Base-by-base conservation (phyloP, 2,329 filamentous ascomycete species). In the Penicillium fuscoglaucum region DNA sequence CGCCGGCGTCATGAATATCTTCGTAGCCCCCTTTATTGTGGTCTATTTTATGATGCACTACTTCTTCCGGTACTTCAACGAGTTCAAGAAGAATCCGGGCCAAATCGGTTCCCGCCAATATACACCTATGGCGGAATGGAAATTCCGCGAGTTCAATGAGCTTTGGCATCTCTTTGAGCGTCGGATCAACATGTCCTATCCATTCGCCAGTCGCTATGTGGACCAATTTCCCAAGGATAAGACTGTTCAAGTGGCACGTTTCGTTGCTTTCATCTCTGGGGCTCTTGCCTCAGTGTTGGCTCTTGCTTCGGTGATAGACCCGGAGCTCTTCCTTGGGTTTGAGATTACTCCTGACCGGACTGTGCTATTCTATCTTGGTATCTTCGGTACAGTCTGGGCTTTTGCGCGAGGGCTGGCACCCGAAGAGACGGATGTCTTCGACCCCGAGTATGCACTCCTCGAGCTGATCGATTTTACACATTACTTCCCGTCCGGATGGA, bases 91-190 rank as follows among this genome's bases (percentile, higher is more conserved):
- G 70, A 96, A 97, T 62, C 93, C 91, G 0, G 87, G 91, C 0
- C 88, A 92, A 62, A 84, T 96, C 39, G 90, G 90, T n/a, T 89
- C 91, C 17, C 87, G 95, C 41, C 88, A 92, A 64, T 99, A 97
- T 72, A 98, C 93, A 0, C 90, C 92, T 1, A 84, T 96, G 51
- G 95, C 95, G 0, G 90, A 96, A 72, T 99, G 95, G 95, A 98
- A 97, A 69, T 97, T 99, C 63, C 88, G 95, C 48, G 93, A 98
- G 73, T 99, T 98, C 82, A 99, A 99, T 69, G 95, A 99, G 74
- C 82, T 99, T 1, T 89, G 89, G 57, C 95, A 99, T 74, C 82
- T 98, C 2, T 99, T 98, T 68, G 85, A 92, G 60, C 90, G 93
- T 63, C 87, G 95, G 21, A 81, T 93, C 43, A 93, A 96, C 64